These are phyloP conservation scores for Echinosphaeria canescens DNA, from an alignment of 2,329 filamentous ascomycete genomes.

Conservation along the genomic window DNA sequence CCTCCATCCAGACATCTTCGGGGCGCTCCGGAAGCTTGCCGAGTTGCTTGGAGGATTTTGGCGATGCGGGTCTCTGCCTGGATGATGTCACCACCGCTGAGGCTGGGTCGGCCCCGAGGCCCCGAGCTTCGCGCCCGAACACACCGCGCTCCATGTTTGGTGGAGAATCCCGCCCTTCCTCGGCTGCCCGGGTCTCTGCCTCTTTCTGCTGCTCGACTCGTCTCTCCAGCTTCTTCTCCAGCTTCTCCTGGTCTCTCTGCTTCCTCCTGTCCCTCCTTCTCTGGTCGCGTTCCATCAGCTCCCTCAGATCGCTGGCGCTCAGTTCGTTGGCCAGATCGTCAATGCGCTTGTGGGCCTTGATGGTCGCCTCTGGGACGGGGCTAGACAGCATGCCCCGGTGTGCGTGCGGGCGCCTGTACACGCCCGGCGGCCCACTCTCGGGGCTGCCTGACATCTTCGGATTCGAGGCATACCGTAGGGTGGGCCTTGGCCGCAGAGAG, in stretches of 20 bases:
- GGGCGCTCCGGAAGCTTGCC: slow-evolving; percentile 9
- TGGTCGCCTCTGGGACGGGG: slow-evolving; percentile 35
- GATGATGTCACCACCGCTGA: slow-evolving; percentile 34
- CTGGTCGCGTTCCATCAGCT: slow-evolving; percentile 77
- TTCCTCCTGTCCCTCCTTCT: slow-evolving; percentile 59
- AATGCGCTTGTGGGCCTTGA: slow-evolving; percentile 39
- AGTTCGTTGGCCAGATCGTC: slow-evolving; percentile 66
- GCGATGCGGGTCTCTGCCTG: slow-evolving; percentile 21
- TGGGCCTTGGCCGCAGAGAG: slow-evolving; percentile 69
- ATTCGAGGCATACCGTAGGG: slow-evolving; percentile 50
- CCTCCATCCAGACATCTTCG: too few relatives aligned
- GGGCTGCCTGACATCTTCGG: slow-evolving; percentile 30
- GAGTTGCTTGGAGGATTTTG: slow-evolving; percentile 11
- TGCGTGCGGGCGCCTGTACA: too few relatives aligned
- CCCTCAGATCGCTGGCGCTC: slow-evolving; percentile 63
- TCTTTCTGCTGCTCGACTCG: slow-evolving; percentile 39
- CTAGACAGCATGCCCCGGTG: slow-evolving; percentile 22
- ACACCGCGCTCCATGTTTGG: slow-evolving; percentile 38
- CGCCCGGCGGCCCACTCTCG: slow-evolving; percentile 17
- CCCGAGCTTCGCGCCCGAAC: slow-evolving; percentile 31
- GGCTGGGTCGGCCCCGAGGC: slow-evolving; percentile 31
- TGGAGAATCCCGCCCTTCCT: slow-evolving; percentile 28
- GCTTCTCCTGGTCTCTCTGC: slow-evolving; percentile 41
- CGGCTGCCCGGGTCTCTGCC: slow-evolving; percentile 23
- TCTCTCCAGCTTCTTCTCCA: slow-evolving; percentile 40